Evolutionary conservation across 2,329 filamentous ascomycete species (phyloP).

Genomic region (Monilinia polystroma): DNA sequence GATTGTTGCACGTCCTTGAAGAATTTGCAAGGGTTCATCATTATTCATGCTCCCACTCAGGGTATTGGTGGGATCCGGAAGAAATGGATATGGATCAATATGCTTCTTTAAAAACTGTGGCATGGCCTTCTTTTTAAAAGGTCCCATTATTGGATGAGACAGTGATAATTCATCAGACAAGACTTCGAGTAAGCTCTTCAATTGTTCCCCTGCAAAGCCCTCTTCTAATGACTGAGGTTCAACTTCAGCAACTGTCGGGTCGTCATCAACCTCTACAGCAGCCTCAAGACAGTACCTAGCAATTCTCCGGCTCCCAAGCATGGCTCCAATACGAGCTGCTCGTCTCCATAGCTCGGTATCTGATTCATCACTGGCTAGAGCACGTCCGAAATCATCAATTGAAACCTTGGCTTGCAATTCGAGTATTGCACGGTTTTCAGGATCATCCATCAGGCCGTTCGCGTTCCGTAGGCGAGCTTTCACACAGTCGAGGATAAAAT

Average conservation of each 20-base stretch:
- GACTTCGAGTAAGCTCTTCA: constrained; percentile 55
- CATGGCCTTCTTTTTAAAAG: constrained; percentile 54
- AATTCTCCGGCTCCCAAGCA: constrained; percentile 56
- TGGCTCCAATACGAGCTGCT: constrained; percentile 56
- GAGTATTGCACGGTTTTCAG: constrained; percentile 43
- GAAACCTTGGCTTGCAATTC: constrained; percentile 44
- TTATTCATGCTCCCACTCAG: constrained; percentile 9
- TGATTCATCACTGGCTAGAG: constrained; percentile 63
- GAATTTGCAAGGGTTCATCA: constrained; percentile 23
- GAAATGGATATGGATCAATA: constrained; percentile 61
- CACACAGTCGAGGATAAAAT: constrained; percentile 80
- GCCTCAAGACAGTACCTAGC: constrained; percentile 64
- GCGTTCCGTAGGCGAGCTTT: constrained; percentile 51
- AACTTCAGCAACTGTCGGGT: constrained; percentile 61
- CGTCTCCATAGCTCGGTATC: constrained; percentile 66
- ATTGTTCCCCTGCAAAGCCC: constrained; percentile 60
- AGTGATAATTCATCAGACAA: constrained; percentile 56
- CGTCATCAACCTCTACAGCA: constrained; percentile 65
- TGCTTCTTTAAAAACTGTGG: constrained; percentile 52
- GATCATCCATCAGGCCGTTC: constrained; percentile 32
- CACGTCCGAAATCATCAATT: constrained; percentile 56
- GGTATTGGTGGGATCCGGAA: constrained; percentile 51
- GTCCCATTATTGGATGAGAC: constrained; percentile 59
- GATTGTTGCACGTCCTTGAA: constrained; percentile 27
- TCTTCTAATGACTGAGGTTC: constrained; percentile 63